These are phyloP conservation scores for Yamadazyma philogaea DNA, from an alignment of 805 yeast genomes.

Conservation along the genomic window DNA sequence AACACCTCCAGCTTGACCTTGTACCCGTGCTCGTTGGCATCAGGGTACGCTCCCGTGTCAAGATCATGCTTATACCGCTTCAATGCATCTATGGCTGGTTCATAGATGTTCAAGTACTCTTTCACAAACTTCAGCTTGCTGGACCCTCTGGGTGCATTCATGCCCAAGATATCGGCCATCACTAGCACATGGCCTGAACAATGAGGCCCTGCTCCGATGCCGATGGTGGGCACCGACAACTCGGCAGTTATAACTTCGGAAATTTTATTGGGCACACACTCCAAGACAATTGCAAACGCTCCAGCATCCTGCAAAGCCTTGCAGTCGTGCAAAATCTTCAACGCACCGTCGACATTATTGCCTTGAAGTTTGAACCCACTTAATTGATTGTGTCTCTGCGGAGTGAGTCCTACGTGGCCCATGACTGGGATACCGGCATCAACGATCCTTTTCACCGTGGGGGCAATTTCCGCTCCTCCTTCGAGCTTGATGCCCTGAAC, in stretches of 20 bases:
- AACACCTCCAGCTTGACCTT: conserved; percentile 63
- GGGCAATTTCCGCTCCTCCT: conserved; percentile 62
- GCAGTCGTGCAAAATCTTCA: conserved; percentile 63
- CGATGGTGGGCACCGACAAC: conserved; percentile 77
- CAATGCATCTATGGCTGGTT: conserved; percentile 50
- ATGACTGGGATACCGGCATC: conserved; percentile 80
- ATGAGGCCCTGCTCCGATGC: conserved; percentile 88
- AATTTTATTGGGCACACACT: conserved; percentile 78
- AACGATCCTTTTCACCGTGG: conserved; percentile 55
- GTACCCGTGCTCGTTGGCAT: conserved; percentile 57
- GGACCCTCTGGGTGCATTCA: conserved; percentile 48
- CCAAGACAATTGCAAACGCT: conserved; percentile 69
- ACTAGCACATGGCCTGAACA: conserved; percentile 91
- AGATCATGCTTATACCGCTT: conserved; percentile 60
- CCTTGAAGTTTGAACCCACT: conserved; percentile 94
- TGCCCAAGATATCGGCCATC: conserved; percentile 78
- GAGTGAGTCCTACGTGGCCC: conserved; percentile 92
- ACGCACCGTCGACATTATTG: conserved; percentile 49
- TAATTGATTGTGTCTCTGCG: conserved; percentile 72
- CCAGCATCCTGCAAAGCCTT: conserved; percentile 70
- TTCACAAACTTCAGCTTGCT: conserved; percentile 74
- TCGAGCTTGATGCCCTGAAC: conserved; percentile 80
- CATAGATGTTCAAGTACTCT: conserved; percentile 53
- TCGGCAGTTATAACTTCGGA: conserved; percentile 61
- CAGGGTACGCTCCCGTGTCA: conserved; percentile 55